Conservation (phyloP, 1,139 yeast species). For the Yamadazyma oceani region DNA sequence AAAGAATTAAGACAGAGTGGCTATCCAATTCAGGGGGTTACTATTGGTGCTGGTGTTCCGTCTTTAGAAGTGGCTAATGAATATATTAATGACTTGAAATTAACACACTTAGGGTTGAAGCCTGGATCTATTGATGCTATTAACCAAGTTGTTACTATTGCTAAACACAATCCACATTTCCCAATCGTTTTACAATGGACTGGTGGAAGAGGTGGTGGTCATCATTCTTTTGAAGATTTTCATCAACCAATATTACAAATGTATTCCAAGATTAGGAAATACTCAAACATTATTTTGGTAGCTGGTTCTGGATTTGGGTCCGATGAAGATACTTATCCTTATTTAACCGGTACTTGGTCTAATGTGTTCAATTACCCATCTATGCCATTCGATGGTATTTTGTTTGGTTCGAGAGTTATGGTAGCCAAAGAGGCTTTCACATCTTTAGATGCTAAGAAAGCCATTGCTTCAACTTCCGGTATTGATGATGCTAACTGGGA, state of each 20-base stretch:
- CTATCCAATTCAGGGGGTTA: conserved; percentile 91
- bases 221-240: conserved; percentile 98
- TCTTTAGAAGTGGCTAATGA: conserved; percentile 96
- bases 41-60: conserved; percentile 99
- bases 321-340: conserved; percentile 94
- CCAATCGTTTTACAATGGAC: conserved; percentile 99
- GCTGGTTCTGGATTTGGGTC: conserved; percentile 99
- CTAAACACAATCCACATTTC: conserved; percentile 93
- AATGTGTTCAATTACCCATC: conserved; percentile 83
- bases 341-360: conserved; percentile 97
- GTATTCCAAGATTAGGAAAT: conserved; percentile 93
- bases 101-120: conserved; percentile 92
- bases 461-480: conserved; percentile 89
- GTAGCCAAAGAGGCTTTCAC: conserved; percentile 95
- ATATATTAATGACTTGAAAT: conserved; percentile 87
- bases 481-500: conserved; percentile 90
- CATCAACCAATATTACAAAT: conserved; percentile 95
- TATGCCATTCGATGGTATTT: conserved; percentile 98
- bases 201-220: conserved; percentile 99
- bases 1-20: conserved; percentile 86
- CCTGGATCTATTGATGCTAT: conserved; percentile 98
- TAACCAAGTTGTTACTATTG: conserved; percentile 81
- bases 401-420: conserved; percentile 97
- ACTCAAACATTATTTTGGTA: conserved; percentile 80
- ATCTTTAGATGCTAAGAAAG: conserved; percentile 88